Percentiles rank a stretch among this genome's conserved stretches.
phyloP scores from a whole-genome alignment of 108 stramenopile genomes.

The Mediolabrus comicus region DNA sequence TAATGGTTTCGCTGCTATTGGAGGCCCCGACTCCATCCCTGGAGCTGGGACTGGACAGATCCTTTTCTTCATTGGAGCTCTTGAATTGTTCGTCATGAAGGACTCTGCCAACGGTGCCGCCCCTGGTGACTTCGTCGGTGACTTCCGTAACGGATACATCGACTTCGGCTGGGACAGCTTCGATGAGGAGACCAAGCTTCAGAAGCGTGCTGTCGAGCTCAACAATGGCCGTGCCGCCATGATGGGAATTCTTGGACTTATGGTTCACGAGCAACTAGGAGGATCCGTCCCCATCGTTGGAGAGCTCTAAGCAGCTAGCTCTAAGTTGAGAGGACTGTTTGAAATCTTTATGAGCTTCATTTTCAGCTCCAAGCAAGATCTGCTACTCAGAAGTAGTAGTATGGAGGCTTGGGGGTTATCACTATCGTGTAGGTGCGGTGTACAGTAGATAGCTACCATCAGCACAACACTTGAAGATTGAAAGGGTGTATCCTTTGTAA shows the following conservation, averaged over 20 bases:
- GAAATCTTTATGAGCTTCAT: not conserved
- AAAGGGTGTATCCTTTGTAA: not conserved
- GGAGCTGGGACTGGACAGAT: constrained; percentile 18
- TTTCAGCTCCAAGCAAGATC: not conserved
- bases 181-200: constrained; percentile 65
- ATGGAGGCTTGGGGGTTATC: not conserved
- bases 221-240: constrained; percentile 90
- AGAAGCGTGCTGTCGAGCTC: constrained; percentile 85
- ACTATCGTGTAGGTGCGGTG: not conserved
- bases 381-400: not conserved
- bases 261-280: constrained; percentile 63
- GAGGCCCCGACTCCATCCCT: constrained; percentile 28
- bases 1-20: constrained; percentile 52
- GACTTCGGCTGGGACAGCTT: constrained; percentile 79
- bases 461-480: not conserved
- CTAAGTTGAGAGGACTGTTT: not conserved
- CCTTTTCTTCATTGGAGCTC: constrained; percentile 24
- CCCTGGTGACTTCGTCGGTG: constrained; percentile 54
- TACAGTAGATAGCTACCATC: not conserved
- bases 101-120: constrained; percentile 34
- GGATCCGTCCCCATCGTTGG: constrained; percentile 10
- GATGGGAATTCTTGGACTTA: constrained; percentile 70
- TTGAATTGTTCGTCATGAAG: constrained; percentile 36
- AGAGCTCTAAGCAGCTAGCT: not conserved
- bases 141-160: constrained; percentile 78